Evolutionary conservation across 257 asterid genomes (phyloP).

Genomic region (Paraleonurus japonicus): DNA sequence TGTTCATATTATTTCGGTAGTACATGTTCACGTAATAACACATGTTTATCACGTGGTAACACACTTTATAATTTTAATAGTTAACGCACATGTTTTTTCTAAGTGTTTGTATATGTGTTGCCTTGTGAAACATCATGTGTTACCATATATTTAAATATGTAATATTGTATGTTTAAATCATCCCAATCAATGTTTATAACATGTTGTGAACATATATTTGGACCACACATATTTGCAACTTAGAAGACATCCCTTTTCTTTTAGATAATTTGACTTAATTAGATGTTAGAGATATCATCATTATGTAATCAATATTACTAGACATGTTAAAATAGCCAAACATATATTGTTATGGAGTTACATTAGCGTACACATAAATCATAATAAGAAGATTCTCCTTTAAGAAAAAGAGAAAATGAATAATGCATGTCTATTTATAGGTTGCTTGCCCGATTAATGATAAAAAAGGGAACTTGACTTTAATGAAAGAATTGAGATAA

Average conservation of each 20-base stretch:
- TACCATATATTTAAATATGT: no score
- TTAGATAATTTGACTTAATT: background rate
- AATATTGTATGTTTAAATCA: no score
- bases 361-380: constrained; percentile 2
- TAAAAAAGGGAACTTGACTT: constrained; percentile 25
- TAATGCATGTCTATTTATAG: background rate
- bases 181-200: background rate
- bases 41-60: no score
- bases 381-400: background rate
- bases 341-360: background rate
- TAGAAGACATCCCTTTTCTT: background rate
- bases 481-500: constrained; percentile 4
- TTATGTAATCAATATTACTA: background rate
- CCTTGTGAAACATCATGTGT: no score
- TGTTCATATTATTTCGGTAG: no score
- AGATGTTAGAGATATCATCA: background rate
- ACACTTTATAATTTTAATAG: no score
- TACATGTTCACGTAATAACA: no score
- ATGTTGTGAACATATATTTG: background rate
- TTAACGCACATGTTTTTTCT: no score
- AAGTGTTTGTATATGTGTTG: no score
- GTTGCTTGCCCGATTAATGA: background rate
- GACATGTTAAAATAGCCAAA: background rate
- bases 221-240: background rate
- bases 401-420: background rate